Evolutionary conservation across 805 yeast genomes (phyloP), one percentile per base, ranked within the genome.

Genomic region (Sugiyamaella valdiviana): DNA sequence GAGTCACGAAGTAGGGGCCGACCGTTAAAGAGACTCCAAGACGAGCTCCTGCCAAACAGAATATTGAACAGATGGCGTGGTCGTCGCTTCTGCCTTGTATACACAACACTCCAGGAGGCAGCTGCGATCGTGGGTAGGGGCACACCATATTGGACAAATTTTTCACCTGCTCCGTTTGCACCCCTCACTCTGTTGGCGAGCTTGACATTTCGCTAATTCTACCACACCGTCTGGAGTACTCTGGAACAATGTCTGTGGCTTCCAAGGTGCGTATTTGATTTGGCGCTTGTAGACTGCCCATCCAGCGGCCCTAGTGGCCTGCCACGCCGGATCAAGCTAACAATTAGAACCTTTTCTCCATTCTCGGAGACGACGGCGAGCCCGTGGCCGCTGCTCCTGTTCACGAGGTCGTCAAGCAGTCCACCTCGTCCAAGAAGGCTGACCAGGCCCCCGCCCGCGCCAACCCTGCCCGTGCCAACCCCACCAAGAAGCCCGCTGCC

Each of bases 381-480:
- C 41, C 48, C 15, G 42, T 49, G 17, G 41, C 53, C 42, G 40
- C 49, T 40, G 49, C 43, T 29, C 44, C 44, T n/a, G 44, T 41
- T 9, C 19, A 24, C 37, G 58, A 50, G 45, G 68, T 85, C 57
- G 93, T 84, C 67, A 87, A 83, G 80, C 78, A 81, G 75, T 71
- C 72, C 71, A 82, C 91, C 61, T 81, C 95, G 54, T 82, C 93
- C 65, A 88, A 85, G 80, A 90, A 90, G 78, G 69, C 81, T 53
- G 64, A 86, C 66, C 81, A 73, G 53, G 80, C 93, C 52, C 90
- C 93, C 63, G 43, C 81, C 51, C 62, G 62, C 50, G 61, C 64
- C 51, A 53, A 57, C 52, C 95, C 87, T 67, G 71, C 86, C 60
- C 83, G 78, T 72, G 80, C 83, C 70, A 74, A 72, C 74, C 61